Base-by-base conservation (phyloP, 1,284 basidiomycete species). In the Fistulina hepatica region DNA sequence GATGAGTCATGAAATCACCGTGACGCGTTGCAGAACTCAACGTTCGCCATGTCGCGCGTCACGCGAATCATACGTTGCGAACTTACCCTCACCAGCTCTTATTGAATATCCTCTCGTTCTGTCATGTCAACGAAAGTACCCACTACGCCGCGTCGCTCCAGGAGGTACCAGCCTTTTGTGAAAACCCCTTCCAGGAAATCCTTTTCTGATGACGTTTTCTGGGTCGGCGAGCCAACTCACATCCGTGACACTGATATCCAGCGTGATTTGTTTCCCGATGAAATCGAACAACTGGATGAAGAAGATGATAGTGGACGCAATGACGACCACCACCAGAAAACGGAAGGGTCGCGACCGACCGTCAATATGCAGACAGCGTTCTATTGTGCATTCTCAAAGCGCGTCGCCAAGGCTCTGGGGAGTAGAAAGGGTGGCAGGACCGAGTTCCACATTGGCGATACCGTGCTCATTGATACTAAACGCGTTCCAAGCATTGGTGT, bases 401-500 rank as follows among this genome's bases (percentile, higher is more conserved):
- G 16, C 33, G 17, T 12, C 9, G 40, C 22, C 7, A 48, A 38
- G 6, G 25, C 33, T 33, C 21, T 21, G 22, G 36, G 38, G 42
- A 41, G 46, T 31, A 46, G 37, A 33, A 26, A 31, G 9, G 43
- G 6, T n/a, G 32, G 40, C 41, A n/a, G 13, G 36, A 42, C 21
- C 36, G 45, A 48, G 6, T 81, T 70, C 48, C 49, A 46, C 5
- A 52, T 81, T 10, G 81, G 80, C 0, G 78, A 83, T 49, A 74
- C 77, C 0, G 69, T 83, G 1, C 61, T 74, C 26, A 62, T 84
- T n/a, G 60, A 67, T 31, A 77, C 76, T 0, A 62, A 64, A 24
- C 54, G 51, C 9, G 37, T 61, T 6, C 70, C 74, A 0, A 82
- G 79, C 45, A 57, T 82, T 28, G 80, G 69, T 3, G 71, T 81